Conservation (phyloP, 208 protist genomes). For the Trypanosoma brucei region DNA sequence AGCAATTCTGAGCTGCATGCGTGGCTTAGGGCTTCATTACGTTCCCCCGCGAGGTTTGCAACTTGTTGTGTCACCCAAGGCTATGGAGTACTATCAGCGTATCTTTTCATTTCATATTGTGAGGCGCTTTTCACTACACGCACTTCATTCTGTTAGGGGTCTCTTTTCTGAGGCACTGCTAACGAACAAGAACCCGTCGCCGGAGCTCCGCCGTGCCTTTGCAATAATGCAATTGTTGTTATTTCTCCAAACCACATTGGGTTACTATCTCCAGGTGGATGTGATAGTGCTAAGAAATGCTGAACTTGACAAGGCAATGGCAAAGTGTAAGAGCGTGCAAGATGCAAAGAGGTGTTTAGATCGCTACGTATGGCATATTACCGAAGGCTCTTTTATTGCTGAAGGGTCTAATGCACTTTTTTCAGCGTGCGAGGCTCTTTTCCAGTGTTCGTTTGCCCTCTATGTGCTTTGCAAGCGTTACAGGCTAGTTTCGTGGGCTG, state of each 20-base stretch:
- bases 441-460: conserved; percentile 37
- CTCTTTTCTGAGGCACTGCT: conserved; percentile 55
- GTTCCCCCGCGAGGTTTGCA: conserved; percentile 36
- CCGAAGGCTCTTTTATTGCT: conserved; percentile 67
- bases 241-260: conserved; percentile 58
- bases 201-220: conserved; percentile 59
- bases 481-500: conserved; percentile 66
- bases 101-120: conserved; percentile 68
- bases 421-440: conserved; percentile 37
- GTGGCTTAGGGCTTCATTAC: conserved; percentile 45
- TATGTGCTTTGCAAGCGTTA: conserved; percentile 62
- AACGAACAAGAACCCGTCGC: conserved; percentile 50
- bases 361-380: conserved; percentile 67
- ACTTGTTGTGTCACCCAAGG: conserved; percentile 61
- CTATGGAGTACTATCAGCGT: conserved; percentile 72
- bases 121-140: conserved; percentile 55
- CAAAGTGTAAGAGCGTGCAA: conserved; percentile 55
- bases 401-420: conserved; percentile 43
- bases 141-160: conserved; percentile 47
- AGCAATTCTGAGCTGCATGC: conserved; percentile 38
- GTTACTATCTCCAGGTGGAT: conserved; percentile 78
- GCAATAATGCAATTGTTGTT: conserved; percentile 57
- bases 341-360: conserved; percentile 72
- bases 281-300: conserved; percentile 44
- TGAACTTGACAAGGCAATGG: conserved; percentile 31